A percentile compares a stretch with the other conserved stretches of the same genome.
Conservation (phyloP, 345 rosid species). For the Ceriops zippeliana region DNA sequence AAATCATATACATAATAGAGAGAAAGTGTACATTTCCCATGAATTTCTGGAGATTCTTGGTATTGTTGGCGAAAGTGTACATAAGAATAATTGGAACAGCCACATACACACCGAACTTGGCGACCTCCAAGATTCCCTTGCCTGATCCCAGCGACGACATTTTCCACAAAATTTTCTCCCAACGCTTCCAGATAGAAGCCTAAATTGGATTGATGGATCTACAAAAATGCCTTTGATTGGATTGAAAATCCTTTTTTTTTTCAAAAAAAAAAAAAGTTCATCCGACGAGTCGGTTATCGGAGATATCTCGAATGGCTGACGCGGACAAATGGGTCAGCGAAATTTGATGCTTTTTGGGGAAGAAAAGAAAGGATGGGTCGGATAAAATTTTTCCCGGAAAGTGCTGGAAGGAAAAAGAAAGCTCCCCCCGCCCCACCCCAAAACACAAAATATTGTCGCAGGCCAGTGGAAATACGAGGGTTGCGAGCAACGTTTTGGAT, state of each 20-base stretch:
- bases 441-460: no score
- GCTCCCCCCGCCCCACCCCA: no score
- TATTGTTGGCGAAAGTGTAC: constrained; percentile 76
- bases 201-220: no score
- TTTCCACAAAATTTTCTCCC: not conserved
- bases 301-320: no score
- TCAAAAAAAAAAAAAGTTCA: not conserved
- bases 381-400: no score
- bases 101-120: constrained; percentile 73
- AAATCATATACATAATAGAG: not conserved
- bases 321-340: no score
- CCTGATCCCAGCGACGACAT: constrained; percentile 77
- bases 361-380: no score
- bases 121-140: constrained; percentile 75
- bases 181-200: not conserved
- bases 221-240: not conserved
- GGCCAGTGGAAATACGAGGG: no score
- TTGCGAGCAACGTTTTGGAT: no score
- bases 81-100: constrained; percentile 65
- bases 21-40: constrained; percentile 63
- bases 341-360: no score
- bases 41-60: constrained; percentile 73
- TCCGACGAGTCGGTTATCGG: no score
- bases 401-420: no score
- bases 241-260: not conserved